These are phyloP conservation scores for Hansenula sp. DNA, from an alignment of 1,139 yeast genomes.

Conservation along the genomic window DNA sequence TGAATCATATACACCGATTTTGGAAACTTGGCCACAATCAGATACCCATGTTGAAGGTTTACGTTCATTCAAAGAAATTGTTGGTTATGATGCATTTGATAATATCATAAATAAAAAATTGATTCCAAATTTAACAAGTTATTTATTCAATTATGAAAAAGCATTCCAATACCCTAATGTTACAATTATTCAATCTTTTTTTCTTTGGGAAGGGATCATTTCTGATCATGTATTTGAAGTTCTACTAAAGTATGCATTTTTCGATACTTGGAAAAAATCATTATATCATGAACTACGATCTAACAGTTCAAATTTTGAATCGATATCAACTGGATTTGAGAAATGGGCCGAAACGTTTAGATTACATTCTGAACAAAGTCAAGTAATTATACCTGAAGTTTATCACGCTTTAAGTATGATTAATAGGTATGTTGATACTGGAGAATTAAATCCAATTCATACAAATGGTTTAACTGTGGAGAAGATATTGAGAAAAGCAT, in stretches of 20 bases:
- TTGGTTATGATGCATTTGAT: conserved; percentile 29
- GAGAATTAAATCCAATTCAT: conserved; percentile 6
- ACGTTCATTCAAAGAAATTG: conserved; percentile 32
- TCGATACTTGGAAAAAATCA: conserved; percentile 15
- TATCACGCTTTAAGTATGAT: conserved; percentile 29
- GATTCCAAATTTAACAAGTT: conserved; percentile 29
- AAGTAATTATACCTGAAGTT: conserved; percentile 23
- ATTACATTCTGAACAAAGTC: conserved; percentile 14
- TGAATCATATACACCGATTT: conserved; percentile 27
- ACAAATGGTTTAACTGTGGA: conserved; percentile 1
- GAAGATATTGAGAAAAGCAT: conserved; percentile 2
- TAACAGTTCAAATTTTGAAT: conserved; percentile 17
- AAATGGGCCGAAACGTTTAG: conserved; percentile 28
- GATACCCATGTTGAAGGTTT: conserved; percentile 28
- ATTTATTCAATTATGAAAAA: conserved; percentile 12
- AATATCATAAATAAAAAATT: conserved; percentile 24
- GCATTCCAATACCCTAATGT: conserved; percentile 5
- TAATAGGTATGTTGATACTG: conserved; percentile 27
- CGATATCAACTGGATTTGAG: conserved; percentile 27
- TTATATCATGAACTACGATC: conserved; percentile 24
- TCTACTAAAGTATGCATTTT: conserved; percentile 26
- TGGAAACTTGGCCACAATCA: conserved; percentile 32
- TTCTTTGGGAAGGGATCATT: conserved; percentile 23
- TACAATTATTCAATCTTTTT: conserved; percentile 17
- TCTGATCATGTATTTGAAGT: conserved; percentile 15